These are phyloP conservation scores for Neofusicoccum cordaticola DNA, from an alignment of 2,329 filamentous ascomycete species.

Conservation along the genomic window DNA sequence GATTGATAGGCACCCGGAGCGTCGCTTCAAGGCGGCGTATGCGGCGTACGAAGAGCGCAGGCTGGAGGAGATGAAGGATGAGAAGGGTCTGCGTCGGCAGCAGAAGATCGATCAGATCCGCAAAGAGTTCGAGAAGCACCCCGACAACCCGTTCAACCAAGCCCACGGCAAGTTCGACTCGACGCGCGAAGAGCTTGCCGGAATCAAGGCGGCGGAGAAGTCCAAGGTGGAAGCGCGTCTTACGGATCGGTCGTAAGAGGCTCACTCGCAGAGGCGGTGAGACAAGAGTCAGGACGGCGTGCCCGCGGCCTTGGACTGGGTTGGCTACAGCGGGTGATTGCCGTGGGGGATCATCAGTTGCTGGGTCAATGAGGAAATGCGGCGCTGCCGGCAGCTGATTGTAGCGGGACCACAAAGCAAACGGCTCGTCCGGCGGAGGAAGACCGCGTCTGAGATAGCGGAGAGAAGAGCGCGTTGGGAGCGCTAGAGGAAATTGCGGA, in stretches of 20 bases:
- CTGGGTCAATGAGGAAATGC: background rate
- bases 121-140: constrained; percentile 93
- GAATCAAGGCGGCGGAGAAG: constrained; percentile 65
- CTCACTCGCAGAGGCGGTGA: constrained; percentile 2
- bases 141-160: constrained; percentile 95
- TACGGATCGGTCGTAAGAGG: constrained; percentile 26
- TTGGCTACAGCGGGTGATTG: constrained; percentile 3
- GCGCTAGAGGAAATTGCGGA: background rate
- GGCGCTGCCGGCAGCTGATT: background rate
- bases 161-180: constrained; percentile 73
- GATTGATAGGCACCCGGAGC: constrained; percentile 85
- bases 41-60: constrained; percentile 77
- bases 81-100: constrained; percentile 76
- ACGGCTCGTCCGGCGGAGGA: background rate
- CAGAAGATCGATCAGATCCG: constrained; percentile 80
- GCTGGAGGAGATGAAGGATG: constrained; percentile 78
- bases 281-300: background rate
- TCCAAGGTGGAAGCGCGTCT: constrained; percentile 72
- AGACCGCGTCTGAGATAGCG: background rate
- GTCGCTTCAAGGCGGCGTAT: constrained; percentile 82
- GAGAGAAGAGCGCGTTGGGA: background rate
- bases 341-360: constrained; percentile 12
- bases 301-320: background rate
- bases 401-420: background rate
- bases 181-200: constrained; percentile 69